Base-by-base conservation (phyloP, 164 flowering plant genomes). In the Chimonanthus praecox region DNA sequence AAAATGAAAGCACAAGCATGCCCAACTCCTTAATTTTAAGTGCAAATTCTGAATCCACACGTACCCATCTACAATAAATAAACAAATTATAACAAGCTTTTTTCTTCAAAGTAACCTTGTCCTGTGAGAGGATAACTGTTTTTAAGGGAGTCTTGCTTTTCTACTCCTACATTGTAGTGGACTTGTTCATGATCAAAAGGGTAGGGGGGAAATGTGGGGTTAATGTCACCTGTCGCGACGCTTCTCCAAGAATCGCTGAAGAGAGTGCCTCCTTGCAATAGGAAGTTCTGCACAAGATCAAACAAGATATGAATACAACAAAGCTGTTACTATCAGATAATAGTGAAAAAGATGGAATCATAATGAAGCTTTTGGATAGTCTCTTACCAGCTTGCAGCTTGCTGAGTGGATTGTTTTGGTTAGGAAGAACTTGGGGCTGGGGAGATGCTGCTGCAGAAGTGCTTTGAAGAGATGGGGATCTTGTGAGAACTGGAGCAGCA, bases 181-280 rank as follows among this genome's bases (percentile, higher is more conserved):
- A 18, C 45, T 21, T 18, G 45, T 6, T 63, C 44, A 33, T 7
- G 44, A 4, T 20, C 66, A 20, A 63, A 63, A 33, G 33, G 33
- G 33, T 0, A 5, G 9, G 44, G 44, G 44, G 43, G 13, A 63
- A 63, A 63, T 33, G 21, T 3, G 46, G 16, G 16, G 45, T 6
- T 4, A 44, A 21, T 15, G 10, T 48, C 75, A 86, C 88, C 88
- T 84, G 81, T 86, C 88, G 10, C 88, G 79, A 2, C 88, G 79
- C 79, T 86, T 86, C 81, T 86, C 88, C 72, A 86, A 74, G 77
- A 86, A 86, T 49, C 85, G 84, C 81, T 84, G 87, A 70, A 86
- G 88, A 47, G 88, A 86, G 70, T 86, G 87, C 64, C 84, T 84
- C 82, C 87, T 86, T 68, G 88, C 85, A 75, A 84, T 78, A 45